Evolutionary conservation across 2,329 filamentous ascomycete species (phyloP).

Genomic region (Hypomyces rosellus): DNA sequence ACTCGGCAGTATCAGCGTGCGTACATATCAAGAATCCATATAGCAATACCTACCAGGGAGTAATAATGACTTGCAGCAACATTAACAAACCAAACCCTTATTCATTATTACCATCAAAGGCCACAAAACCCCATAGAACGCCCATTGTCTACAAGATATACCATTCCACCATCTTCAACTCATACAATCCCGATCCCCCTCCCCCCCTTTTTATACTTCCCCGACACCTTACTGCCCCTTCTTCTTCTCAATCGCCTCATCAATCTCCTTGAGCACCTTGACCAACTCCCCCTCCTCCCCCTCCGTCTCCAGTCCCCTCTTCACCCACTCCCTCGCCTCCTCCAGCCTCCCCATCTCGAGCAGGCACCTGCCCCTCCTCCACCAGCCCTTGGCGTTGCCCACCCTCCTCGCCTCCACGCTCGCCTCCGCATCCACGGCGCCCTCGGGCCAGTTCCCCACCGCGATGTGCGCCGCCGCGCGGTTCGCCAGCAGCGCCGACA

Average conservation of each 20-base stretch:
- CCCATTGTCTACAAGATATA: no score
- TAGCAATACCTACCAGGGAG: no score
- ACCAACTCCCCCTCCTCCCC: constrained; percentile 60
- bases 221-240: constrained; percentile 25
- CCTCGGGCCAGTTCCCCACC: constrained; percentile 75
- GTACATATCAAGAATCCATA: no score
- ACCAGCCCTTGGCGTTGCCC: constrained; percentile 93
- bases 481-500: constrained; percentile 74
- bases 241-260: constrained; percentile 37
- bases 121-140: no score
- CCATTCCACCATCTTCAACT: no score
- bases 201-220: no score
- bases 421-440: constrained; percentile 76
- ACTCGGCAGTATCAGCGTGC: no score
- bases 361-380: constrained; percentile 76
- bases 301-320: constrained; percentile 74
- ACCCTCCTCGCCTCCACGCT: constrained; percentile 82
- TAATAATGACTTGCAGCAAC: no score
- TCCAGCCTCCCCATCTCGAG: constrained; percentile 83
- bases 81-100: no score
- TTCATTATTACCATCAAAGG: no score
- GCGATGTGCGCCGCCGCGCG: constrained; percentile 87
- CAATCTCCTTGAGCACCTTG: constrained; percentile 57
- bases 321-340: constrained; percentile 76
- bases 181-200: background rate